These are phyloP conservation scores for Podaxis sp. DNA, from an alignment of 768 basidiomycete species.

Conservation along the genomic window DNA sequence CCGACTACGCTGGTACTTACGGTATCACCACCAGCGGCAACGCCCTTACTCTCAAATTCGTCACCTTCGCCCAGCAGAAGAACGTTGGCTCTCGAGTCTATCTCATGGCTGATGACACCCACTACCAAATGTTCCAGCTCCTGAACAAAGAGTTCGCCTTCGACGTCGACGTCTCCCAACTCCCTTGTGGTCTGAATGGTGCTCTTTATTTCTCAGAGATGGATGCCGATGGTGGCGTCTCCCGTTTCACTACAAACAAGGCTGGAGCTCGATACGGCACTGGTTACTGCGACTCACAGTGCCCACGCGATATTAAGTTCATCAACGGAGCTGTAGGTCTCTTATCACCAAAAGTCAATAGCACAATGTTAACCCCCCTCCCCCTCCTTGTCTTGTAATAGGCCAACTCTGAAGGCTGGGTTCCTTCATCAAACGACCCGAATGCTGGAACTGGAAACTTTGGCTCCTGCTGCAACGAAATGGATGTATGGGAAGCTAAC, in stretches of 20 bases:
- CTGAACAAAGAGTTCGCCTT: constrained; percentile 18
- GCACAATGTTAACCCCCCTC: background rate
- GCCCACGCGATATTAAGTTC: constrained; percentile 62
- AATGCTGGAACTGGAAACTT: constrained; percentile 39
- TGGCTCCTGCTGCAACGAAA: constrained; percentile 43
- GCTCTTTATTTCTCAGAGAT: constrained; percentile 17
- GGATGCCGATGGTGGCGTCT: constrained; percentile 17
- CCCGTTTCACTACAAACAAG: constrained; percentile 51
- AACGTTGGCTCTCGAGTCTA: constrained; percentile 17
- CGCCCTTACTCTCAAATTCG: constrained; percentile 45
- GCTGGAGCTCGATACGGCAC: constrained; percentile 57
- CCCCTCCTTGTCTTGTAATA: constrained; percentile 20
- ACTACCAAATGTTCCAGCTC: constrained; percentile 15
- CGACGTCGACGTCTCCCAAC: constrained; percentile 16
- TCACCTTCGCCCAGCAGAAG: constrained; percentile 31
- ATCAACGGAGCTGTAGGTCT: constrained; percentile 52
- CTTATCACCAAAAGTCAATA: background rate
- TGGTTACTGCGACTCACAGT: constrained; percentile 69
- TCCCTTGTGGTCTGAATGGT: constrained; percentile 17
- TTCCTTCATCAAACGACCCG: constrained; percentile 14
- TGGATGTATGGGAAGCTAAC: constrained; percentile 51
- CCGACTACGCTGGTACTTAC: constrained; percentile 49
- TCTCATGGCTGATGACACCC: constrained; percentile 15
- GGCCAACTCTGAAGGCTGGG: constrained; percentile 38
- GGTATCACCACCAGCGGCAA: constrained; percentile 49